Evolutionary conservation across 257 asterid genomes (phyloP).

Genomic region (Fraxinus anomala): DNA sequence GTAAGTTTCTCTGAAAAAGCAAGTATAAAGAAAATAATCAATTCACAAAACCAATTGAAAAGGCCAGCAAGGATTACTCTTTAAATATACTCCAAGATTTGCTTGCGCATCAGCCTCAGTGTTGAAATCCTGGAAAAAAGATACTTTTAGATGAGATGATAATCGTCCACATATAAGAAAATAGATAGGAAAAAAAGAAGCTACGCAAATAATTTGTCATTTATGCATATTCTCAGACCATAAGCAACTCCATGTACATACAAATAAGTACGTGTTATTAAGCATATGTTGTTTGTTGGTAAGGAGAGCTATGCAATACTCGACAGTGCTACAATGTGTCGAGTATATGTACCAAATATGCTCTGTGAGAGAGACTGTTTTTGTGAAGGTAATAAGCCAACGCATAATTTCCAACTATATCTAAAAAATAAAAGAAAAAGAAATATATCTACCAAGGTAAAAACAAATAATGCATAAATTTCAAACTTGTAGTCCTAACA

Average conservation of each 20-base stretch:
- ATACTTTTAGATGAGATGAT: neutral
- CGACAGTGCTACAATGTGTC: no score
- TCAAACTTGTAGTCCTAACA: no score
- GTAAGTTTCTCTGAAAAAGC: neutral
- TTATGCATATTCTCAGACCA: neutral
- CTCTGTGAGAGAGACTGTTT: no score
- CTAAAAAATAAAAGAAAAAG: no score
- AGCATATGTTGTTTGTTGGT: no score
- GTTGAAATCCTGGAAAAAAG: constrained; percentile 59
- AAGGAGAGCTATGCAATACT: no score
- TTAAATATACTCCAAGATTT: constrained; percentile 50
- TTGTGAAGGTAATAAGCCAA: no score
- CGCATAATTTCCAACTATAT: no score
- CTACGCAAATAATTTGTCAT: neutral
- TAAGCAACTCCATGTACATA: neutral
- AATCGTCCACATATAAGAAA: no score
- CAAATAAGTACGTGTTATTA: neutral
- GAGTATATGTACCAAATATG: no score
- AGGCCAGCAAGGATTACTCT: constrained; percentile 4
- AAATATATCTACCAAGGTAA: no score
- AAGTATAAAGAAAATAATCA: constrained; percentile 14
- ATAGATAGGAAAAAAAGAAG: neutral
- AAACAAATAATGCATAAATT: no score
- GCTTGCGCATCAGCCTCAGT: constrained; percentile 94
- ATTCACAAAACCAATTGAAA: constrained; percentile 4